Evolutionary conservation across 2,329 filamentous ascomycete genomes (phyloP).

Genomic region (Penicillium aurantiogriseum): DNA sequence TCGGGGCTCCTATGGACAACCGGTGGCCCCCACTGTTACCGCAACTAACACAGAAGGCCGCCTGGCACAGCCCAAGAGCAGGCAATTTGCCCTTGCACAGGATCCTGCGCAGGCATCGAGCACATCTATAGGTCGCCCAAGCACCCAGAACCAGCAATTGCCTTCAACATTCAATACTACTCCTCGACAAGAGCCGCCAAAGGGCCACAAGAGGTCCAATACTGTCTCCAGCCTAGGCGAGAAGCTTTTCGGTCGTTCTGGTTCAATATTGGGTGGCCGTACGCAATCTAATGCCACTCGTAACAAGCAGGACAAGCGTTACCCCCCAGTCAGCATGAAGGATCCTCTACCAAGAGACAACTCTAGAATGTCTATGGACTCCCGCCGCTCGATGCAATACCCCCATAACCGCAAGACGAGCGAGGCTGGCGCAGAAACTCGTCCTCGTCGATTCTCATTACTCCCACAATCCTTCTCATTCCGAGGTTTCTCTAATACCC

Average conservation of each 20-base stretch:
- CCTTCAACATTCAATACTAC: slow-evolving; percentile 58
- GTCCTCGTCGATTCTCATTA: slow-evolving; percentile 68
- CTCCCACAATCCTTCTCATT: slow-evolving; percentile 64
- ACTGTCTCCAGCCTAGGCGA: slow-evolving; percentile 79
- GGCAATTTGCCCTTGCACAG: slow-evolving; percentile 66
- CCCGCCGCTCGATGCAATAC: slow-evolving; percentile 69
- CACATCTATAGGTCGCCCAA: slow-evolving; percentile 60
- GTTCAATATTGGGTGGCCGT: slow-evolving; percentile 71
- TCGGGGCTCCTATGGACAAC: slow-evolving; percentile 81
- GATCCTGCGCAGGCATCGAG: slow-evolving; percentile 51
- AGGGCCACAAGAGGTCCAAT: slow-evolving; percentile 66
- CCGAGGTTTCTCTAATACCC: slow-evolving; percentile 62
- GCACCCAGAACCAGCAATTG: slow-evolving; percentile 56
- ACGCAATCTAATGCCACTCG: slow-evolving; percentile 39
- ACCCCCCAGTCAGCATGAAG: slow-evolving; percentile 90
- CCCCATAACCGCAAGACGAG: slow-evolving; percentile 69
- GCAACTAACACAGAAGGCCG: slow-evolving; percentile 86
- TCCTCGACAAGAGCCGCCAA: slow-evolving; percentile 49
- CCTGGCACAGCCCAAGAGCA: slow-evolving; percentile 75
- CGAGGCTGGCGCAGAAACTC: slow-evolving; percentile 61
- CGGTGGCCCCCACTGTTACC: slow-evolving; percentile 79
- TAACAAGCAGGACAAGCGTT: slow-evolving; percentile 60
- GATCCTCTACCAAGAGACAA: slow-evolving; percentile 63
- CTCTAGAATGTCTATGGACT: slow-evolving; percentile 67
- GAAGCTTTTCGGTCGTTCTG: slow-evolving; percentile 79